These are phyloP conservation scores for Fraxinus velutina DNA, from an alignment of 305 asterid genomes.

Conservation along the genomic window DNA sequence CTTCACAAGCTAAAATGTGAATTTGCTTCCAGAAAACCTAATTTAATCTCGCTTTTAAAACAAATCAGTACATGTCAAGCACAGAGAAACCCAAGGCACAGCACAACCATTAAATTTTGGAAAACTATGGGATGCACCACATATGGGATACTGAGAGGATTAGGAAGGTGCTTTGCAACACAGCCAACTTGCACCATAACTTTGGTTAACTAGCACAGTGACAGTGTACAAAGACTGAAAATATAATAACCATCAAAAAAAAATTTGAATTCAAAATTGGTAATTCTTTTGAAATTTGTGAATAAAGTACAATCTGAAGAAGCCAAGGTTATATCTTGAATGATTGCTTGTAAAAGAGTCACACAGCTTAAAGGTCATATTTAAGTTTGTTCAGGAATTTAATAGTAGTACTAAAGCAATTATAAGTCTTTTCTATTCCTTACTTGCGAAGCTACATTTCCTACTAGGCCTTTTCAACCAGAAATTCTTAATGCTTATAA, in stretches of 20 bases:
- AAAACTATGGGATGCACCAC: background rate
- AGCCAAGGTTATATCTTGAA: background rate
- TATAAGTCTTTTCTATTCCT: background rate
- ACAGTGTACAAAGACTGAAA: background rate
- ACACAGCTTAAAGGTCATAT: background rate
- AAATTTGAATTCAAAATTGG: background rate
- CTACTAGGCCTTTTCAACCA: background rate
- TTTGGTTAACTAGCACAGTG: background rate
- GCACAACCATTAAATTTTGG: background rate
- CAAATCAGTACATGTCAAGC: background rate
- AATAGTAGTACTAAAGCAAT: background rate
- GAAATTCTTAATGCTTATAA: background rate
- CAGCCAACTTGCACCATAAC: background rate
- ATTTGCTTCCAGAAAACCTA: background rate
- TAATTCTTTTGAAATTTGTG: background rate
- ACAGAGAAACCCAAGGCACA: background rate
- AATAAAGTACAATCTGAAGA: background rate
- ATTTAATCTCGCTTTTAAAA: background rate
- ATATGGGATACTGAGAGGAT: background rate
- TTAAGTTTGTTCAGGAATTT: background rate
- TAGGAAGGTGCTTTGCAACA: background rate
- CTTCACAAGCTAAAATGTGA: background rate
- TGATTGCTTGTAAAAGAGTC: background rate
- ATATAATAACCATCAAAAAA: background rate
- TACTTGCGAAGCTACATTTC: background rate